These are phyloP conservation scores for Pythium guiyangense DNA, from an alignment of 352 stramenopile genomes.

Conservation along the genomic window DNA sequence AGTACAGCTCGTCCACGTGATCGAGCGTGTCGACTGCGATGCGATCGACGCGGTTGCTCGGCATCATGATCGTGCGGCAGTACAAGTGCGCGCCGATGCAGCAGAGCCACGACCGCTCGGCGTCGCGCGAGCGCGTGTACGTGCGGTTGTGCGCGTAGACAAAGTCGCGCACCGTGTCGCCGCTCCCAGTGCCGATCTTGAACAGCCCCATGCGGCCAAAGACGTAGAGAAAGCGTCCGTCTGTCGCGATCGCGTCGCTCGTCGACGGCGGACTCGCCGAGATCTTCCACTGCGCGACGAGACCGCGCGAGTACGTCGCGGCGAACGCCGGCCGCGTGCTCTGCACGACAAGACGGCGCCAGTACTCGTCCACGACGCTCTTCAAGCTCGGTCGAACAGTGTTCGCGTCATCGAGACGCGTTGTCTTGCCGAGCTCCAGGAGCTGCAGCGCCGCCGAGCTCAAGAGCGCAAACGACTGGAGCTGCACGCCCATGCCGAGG, in stretches of 20 bases:
- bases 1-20: slow-evolving; percentile 49
- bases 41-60: slow-evolving; percentile 57
- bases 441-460: slow-evolving; percentile 33
- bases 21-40: slow-evolving; percentile 38
- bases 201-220: slow-evolving; percentile 56
- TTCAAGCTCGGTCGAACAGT: slow-evolving; percentile 17
- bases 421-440: slow-evolving; percentile 20
- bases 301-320: slow-evolving; percentile 46
- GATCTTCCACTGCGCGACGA: slow-evolving; percentile 66
- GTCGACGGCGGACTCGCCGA: slow-evolving; percentile 54
- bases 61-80: slow-evolving; percentile 73
- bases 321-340: slow-evolving; percentile 22
- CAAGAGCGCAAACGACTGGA: slow-evolving; percentile 65
- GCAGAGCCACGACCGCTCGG: slow-evolving; percentile 75
- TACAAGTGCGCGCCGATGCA: slow-evolving; percentile 61
- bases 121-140: slow-evolving; percentile 53
- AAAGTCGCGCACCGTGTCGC: slow-evolving; percentile 56
- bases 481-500: slow-evolving; percentile 43
- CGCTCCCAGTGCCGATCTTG: slow-evolving; percentile 69
- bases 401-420: slow-evolving; percentile 6
- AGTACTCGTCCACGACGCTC: slow-evolving; percentile 24
- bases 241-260: slow-evolving; percentile 66
- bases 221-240: slow-evolving; percentile 67
- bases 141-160: slow-evolving; percentile 62
- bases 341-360: slow-evolving; percentile 23